Evolutionary conservation across 1,284 basidiomycete species (phyloP).

Genomic region (Cryptococcus amylolentus): DNA sequence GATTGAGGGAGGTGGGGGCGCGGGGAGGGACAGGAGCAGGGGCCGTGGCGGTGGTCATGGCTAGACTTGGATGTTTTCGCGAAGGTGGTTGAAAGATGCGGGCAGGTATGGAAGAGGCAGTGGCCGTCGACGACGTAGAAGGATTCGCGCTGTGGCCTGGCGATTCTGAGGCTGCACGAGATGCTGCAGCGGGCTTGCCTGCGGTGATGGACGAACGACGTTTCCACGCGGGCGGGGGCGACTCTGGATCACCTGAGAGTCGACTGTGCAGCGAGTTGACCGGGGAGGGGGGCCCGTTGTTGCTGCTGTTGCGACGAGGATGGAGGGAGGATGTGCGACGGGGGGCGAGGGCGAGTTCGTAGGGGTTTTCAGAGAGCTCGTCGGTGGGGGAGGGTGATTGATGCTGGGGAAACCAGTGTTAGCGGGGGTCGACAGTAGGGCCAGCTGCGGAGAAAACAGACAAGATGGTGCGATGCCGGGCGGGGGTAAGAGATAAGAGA

Average conservation of each 20-base stretch:
- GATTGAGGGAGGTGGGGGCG: slow-evolving; percentile 17
- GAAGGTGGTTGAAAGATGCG: background rate
- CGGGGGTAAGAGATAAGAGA: background rate
- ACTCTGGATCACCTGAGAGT: slow-evolving; percentile 40
- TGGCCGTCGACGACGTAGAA: background rate
- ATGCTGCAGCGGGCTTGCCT: background rate
- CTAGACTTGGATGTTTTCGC: slow-evolving; percentile 8
- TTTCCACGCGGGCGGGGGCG: slow-evolving; percentile 45
- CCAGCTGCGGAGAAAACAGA: background rate
- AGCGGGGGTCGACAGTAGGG: background rate
- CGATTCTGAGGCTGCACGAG: background rate
- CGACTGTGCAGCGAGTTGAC: slow-evolving; percentile 32
- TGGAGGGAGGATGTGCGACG: slow-evolving; percentile 2
- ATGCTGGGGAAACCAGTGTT: slow-evolving; percentile 5
- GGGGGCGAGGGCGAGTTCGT: slow-evolving; percentile 22
- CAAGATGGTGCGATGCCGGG: background rate
- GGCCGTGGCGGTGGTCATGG: slow-evolving; percentile 12
- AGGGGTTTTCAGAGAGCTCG: slow-evolving; percentile 27
- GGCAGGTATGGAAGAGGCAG: background rate
- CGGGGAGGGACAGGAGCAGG: background rate
- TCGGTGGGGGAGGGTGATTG: slow-evolving; percentile 30
- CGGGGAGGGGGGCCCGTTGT: slow-evolving; percentile 21
- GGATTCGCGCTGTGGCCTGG: background rate
- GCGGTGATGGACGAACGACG: slow-evolving; percentile 27
- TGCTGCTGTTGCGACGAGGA: slow-evolving; percentile 2